Percentiles rank a stretch among this genome's conserved stretches.
Evolutionary conservation across 2,329 filamentous ascomycete species (phyloP).

Genomic region (Pezicula radicicola): DNA sequence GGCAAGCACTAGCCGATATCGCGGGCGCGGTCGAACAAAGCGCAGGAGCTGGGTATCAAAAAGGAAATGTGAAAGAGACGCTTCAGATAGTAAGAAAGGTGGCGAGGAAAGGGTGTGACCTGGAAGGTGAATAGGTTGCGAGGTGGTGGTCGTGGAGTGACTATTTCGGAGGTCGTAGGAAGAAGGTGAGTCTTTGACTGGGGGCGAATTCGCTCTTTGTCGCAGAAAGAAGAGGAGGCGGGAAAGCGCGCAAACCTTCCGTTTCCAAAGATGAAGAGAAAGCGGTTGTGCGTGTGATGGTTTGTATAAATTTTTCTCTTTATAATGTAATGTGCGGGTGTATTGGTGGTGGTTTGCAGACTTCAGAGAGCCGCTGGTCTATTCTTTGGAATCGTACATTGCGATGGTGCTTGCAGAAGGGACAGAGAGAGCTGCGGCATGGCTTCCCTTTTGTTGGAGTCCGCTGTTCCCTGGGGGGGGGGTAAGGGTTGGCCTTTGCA

Average conservation of each 20-base stretch:
- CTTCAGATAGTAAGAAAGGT: constrained; percentile 9
- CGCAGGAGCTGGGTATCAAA: constrained; percentile 19
- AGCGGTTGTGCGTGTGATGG: not conserved
- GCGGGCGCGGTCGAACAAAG: constrained; percentile 9
- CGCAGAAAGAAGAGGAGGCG: not conserved
- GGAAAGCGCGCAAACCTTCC: not conserved
- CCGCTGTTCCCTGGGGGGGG: constrained; percentile 2
- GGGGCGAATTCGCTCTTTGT: not conserved
- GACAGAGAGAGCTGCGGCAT: constrained; percentile 15
- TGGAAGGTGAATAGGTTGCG: constrained; percentile 5
- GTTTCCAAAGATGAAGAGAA: not conserved
- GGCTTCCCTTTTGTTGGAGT: constrained; percentile 14
- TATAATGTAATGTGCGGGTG: not conserved
- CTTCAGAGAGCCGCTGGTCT: constrained; percentile 28
- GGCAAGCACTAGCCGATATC: constrained; percentile 19
- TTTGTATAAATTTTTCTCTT: not conserved
- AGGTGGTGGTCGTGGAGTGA: constrained; percentile 2
- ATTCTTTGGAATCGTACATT: constrained; percentile 26
- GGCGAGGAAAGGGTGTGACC: not conserved
- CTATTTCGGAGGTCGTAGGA: not conserved
- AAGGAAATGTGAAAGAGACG: constrained; percentile 18
- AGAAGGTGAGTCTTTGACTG: constrained; percentile 1
- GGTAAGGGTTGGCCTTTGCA: not conserved
- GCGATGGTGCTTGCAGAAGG: constrained; percentile 14
- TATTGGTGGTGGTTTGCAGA: constrained; percentile 18